These are phyloP conservation scores for Chondrostereum purpureum DNA, from an alignment of 1,284 basidiomycete genomes.

Conservation along the genomic window DNA sequence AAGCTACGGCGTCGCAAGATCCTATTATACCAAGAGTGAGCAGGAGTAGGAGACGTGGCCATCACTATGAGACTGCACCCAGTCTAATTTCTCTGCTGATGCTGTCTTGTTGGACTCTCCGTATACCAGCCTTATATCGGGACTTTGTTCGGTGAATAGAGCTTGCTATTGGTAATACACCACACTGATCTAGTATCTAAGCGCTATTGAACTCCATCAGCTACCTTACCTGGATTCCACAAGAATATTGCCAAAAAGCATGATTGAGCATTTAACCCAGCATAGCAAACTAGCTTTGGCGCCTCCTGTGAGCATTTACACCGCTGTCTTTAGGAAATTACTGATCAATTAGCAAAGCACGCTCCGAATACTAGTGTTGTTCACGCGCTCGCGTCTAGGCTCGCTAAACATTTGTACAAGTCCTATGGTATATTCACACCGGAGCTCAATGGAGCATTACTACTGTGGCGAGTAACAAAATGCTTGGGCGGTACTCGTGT, in stretches of 20 bases:
- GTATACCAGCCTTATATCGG: slow-evolving; percentile 68
- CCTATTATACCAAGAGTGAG: slow-evolving; percentile 1
- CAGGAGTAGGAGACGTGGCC: slow-evolving; percentile 13
- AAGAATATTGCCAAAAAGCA: slow-evolving; percentile 54
- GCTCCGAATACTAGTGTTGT: slow-evolving; percentile 54
- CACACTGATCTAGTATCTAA: slow-evolving; percentile 23
- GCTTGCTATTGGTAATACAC: slow-evolving; percentile 4
- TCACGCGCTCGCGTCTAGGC: slow-evolving; percentile 55
- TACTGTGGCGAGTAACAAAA: slow-evolving; percentile 76
- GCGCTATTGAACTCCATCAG: slow-evolving; percentile 65
- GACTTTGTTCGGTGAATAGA: slow-evolving; percentile 66
- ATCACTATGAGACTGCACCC: slow-evolving; percentile 44
- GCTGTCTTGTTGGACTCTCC: slow-evolving; percentile 71
- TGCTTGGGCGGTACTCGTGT: slow-evolving; percentile 71
- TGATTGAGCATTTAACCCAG: slow-evolving; percentile 67
- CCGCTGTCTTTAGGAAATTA: too few relatives aligned
- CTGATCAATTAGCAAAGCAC: too few relatives aligned
- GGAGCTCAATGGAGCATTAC: slow-evolving; percentile 70
- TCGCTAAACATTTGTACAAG: slow-evolving; percentile 50
- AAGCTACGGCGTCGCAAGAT: slow-evolving; percentile 16
- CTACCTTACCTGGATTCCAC: slow-evolving; percentile 81
- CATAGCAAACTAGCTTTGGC: slow-evolving; percentile 59
- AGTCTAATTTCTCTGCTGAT: slow-evolving; percentile 63
- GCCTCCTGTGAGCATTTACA: slow-evolving; percentile 53
- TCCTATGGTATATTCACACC: slow-evolving; percentile 64